Conservation (phyloP, 805 yeast genomes). For the Yamadazyma ubonensis region DNA sequence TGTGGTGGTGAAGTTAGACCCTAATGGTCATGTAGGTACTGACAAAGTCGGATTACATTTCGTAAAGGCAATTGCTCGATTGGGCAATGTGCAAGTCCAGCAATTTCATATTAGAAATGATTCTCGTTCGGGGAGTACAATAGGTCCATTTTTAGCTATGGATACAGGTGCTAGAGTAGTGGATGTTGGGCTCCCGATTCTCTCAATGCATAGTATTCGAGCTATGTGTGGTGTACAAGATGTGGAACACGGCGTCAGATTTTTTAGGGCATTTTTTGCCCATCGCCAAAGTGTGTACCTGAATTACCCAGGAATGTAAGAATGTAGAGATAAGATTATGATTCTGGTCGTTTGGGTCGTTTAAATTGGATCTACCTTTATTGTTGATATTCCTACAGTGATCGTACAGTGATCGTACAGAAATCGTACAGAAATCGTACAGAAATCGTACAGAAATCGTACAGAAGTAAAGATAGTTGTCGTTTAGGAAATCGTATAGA, state of each 20-base stretch:
- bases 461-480: no score
- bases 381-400: no score
- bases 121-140: slow-evolving; percentile 42
- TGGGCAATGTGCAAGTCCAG: slow-evolving; percentile 29
- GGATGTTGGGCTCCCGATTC: slow-evolving; percentile 43
- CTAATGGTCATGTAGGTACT: slow-evolving; percentile 38
- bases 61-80: slow-evolving; percentile 23
- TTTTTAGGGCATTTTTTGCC: slow-evolving; percentile 30
- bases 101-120: slow-evolving; percentile 42
- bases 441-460: no score
- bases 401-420: no score
- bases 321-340: background rate
- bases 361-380: no score
- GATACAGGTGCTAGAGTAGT: slow-evolving; percentile 37
- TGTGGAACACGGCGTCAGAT: slow-evolving; percentile 35
- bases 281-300: slow-evolving; percentile 9
- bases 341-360: no score
- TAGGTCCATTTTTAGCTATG: slow-evolving; percentile 40
- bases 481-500: no score
- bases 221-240: slow-evolving; percentile 40
- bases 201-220: slow-evolving; percentile 44
- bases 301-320: slow-evolving; percentile 9
- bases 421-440: no score
- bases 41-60: slow-evolving; percentile 32
- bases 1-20: slow-evolving; percentile 35